A percentile compares a stretch with the other conserved stretches of the same genome.
Conservation (phyloP, 1,284 basidiomycete genomes). For the Cryptococcus floricola region DNA sequence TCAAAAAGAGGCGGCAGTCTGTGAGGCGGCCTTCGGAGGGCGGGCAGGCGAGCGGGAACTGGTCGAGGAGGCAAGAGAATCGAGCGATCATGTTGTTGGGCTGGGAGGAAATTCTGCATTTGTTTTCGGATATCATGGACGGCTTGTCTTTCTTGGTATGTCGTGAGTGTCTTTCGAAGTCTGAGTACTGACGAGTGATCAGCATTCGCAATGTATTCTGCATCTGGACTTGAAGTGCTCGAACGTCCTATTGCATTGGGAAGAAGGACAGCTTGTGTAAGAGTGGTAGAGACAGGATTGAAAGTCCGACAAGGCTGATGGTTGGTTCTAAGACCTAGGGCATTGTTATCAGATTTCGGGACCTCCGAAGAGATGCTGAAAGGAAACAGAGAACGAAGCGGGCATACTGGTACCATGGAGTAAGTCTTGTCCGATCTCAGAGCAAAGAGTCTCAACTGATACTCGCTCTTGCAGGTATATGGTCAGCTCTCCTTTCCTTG, state of each 20-base stretch:
- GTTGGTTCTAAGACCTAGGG: constrained; percentile 50
- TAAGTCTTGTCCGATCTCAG: constrained; percentile 13
- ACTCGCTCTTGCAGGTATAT: constrained; percentile 28
- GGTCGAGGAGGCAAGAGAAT: constrained; percentile 35
- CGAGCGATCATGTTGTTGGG: constrained; percentile 72
- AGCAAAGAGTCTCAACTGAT: neutral
- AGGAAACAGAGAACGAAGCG: constrained; percentile 64
- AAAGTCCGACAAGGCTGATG: neutral
- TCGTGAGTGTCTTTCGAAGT: constrained; percentile 6
- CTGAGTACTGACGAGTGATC: neutral
- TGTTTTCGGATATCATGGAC: constrained; percentile 72
- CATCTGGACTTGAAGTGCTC: constrained; percentile 91
- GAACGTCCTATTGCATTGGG: constrained; percentile 87
- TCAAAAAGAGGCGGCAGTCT: constrained; percentile 35
- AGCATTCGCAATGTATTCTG: constrained; percentile 59
- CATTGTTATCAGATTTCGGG: constrained; percentile 90
- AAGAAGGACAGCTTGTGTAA: constrained; percentile 72
- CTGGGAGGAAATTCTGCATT: constrained; percentile 68
- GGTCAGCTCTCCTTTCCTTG: constrained; percentile 13
- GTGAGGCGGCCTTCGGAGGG: constrained; percentile 32
- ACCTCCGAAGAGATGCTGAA: constrained; percentile 84
- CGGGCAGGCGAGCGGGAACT: constrained; percentile 28
- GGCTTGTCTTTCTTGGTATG: constrained; percentile 75
- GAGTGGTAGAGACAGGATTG: constrained; percentile 2
- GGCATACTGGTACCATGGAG: constrained; percentile 88